Conservation (phyloP, 768 basidiomycete genomes). For the Podaxis sp. region DNA sequence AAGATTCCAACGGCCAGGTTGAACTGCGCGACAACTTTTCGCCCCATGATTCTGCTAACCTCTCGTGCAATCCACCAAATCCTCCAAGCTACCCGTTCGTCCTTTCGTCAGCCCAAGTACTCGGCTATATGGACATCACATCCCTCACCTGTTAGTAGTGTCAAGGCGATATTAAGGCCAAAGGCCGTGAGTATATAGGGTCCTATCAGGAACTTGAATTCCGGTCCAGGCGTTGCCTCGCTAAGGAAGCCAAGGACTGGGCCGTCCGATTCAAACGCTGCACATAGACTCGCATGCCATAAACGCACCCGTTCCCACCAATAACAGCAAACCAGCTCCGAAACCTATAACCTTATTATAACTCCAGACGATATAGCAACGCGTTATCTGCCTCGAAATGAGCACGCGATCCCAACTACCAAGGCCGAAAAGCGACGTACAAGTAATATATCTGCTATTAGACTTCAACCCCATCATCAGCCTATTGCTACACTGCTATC, state of each 20-base stretch:
- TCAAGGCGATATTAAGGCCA: conserved; percentile 33
- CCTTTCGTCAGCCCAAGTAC: not conserved
- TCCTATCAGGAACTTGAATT: conserved; percentile 16
- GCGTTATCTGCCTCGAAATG: conserved; percentile 21
- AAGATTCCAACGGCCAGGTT: conserved; percentile 25
- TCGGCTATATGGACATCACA: not conserved
- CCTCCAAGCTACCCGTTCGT: conserved; percentile 22
- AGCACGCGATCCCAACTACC: not conserved
- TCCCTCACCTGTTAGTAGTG: conserved; percentile 30
- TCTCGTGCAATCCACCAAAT: conserved; percentile 30
- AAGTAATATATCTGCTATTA: conserved; percentile 17
- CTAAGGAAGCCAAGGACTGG: conserved; percentile 22
- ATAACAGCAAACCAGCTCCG: conserved; percentile 27
- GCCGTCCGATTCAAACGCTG: not conserved
- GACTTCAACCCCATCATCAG: not conserved
- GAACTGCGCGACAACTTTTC: conserved; percentile 20
- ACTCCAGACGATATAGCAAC: conserved; percentile 40
- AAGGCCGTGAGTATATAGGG: conserved; percentile 32
- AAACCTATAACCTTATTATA: conserved; percentile 25
- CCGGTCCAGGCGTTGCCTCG: conserved; percentile 17
- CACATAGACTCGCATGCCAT: not conserved
- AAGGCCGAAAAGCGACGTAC: conserved; percentile 1
- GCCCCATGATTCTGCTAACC: conserved; percentile 22
- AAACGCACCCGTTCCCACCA: conserved; percentile 31
- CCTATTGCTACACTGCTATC: not conserved